These are phyloP conservation scores for Monilinia fructicola DNA, from an alignment of 2,329 filamentous ascomycete species.

Conservation along the genomic window DNA sequence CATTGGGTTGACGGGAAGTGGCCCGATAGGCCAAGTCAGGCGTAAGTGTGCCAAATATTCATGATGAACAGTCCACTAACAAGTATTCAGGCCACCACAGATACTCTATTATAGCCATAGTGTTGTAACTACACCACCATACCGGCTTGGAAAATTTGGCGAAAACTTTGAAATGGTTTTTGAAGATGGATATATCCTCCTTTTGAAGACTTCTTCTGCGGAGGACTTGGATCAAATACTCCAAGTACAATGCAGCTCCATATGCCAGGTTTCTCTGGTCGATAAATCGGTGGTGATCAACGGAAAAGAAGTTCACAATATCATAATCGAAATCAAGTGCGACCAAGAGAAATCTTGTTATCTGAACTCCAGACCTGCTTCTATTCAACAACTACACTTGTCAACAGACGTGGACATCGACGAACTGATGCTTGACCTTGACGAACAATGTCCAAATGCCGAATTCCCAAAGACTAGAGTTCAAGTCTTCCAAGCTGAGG, in stretches of 20 bases:
- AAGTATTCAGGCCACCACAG: constrained; percentile 6
- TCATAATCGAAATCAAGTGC: constrained; percentile 10
- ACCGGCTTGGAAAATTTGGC: constrained; percentile 8
- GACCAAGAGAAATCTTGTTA: not conserved
- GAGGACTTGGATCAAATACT: constrained; percentile 25
- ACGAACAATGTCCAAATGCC: not conserved
- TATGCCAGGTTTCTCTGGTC: constrained; percentile 11
- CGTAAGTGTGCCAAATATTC: not conserved
- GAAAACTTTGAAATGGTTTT: constrained; percentile 16
- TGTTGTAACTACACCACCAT: constrained; percentile 11
- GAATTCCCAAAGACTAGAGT: not conserved
- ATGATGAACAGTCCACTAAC: not conserved
- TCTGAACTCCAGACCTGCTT: constrained; percentile 3
- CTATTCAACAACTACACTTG: constrained; percentile 4
- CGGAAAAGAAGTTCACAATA: not conserved
- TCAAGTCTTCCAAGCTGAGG: not conserved
- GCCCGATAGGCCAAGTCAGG: constrained; percentile 3
- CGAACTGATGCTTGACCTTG: constrained; percentile 8
- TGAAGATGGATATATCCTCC: constrained; percentile 15
- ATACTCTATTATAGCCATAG: constrained; percentile 22
- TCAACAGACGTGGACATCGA: not conserved
- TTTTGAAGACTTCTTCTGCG: constrained; percentile 18
- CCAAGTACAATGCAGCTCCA: constrained; percentile 16
- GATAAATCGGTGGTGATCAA: not conserved
- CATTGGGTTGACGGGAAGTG: constrained; percentile 31